These are phyloP conservation scores for Primulina eburnea DNA, from an alignment of 257 asterid species.

Conservation along the genomic window DNA sequence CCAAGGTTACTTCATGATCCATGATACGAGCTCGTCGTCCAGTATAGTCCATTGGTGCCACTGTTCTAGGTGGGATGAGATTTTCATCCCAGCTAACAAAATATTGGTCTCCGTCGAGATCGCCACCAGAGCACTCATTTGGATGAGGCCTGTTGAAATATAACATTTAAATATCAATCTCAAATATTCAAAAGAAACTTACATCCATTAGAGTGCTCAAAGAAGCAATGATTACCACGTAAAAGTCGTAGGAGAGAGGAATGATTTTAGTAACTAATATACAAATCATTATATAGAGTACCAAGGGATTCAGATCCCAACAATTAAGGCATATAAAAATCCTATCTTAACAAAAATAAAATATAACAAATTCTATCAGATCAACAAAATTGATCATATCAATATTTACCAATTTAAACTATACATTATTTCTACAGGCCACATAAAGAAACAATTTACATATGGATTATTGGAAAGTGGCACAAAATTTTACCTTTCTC, in stretches of 20 bases:
- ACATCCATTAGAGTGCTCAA: not conserved
- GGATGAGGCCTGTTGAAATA: constrained; percentile 83
- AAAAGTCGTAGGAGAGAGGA: not conserved
- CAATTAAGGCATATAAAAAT: too few relatives aligned
- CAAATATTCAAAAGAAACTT: not conserved
- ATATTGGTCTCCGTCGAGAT: constrained; percentile 93
- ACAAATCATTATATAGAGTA: too few relatives aligned
- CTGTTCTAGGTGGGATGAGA: constrained; percentile 65
- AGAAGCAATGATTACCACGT: not conserved
- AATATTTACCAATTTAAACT: too few relatives aligned
- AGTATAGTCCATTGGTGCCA: constrained; percentile 89
- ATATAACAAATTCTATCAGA: too few relatives aligned
- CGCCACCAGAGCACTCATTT: constrained; percentile 97
- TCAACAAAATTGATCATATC: too few relatives aligned
- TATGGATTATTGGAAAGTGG: not conserved
- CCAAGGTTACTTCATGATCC: constrained; percentile 83
- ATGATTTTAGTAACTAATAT: too few relatives aligned
- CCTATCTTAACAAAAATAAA: too few relatives aligned
- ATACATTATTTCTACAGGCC: not conserved
- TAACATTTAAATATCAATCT: constrained; percentile 1
- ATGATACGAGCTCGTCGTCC: constrained; percentile 76
- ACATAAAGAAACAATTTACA: not conserved
- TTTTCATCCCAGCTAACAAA: constrained; percentile 85
- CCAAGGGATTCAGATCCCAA: too few relatives aligned
- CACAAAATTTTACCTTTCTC: constrained; percentile 54